A percentile compares a stretch with the other conserved stretches of the same genome.
Evolutionary conservation across 495 filamentous ascomycete species (phyloP).

Genomic region (Neurospora terricola): DNA sequence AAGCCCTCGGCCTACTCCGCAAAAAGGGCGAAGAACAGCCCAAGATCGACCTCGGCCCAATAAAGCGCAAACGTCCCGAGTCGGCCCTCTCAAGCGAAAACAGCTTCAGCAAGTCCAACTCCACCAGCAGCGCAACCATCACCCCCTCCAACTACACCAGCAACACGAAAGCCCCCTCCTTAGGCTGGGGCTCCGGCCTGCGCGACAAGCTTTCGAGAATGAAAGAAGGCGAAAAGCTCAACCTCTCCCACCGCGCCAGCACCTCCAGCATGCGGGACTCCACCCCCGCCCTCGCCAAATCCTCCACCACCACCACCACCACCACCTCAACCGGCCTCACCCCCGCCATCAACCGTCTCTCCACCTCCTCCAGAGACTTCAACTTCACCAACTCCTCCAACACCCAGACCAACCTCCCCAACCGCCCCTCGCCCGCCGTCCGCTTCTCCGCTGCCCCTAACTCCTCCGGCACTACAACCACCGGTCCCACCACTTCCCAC

Average conservation of each 20-base stretch:
- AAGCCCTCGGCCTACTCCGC: conserved; percentile 45
- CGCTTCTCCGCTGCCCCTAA: neutral
- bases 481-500: neutral
- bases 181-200: conserved; percentile 42
- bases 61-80: conserved; percentile 55
- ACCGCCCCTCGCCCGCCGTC: neutral
- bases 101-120: conserved; percentile 2
- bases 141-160: neutral
- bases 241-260: conserved; percentile 19
- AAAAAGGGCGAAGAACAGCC: conserved; percentile 38
- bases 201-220: conserved; percentile 39
- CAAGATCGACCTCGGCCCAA: conserved; percentile 57
- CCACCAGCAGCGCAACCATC: conserved; percentile 8
- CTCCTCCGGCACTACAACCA: neutral
- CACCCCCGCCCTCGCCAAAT: neutral
- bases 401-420: neutral
- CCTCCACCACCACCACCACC: conserved; percentile 3
- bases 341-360: neutral
- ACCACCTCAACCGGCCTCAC: conserved; percentile 11
- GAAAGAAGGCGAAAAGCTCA: conserved; percentile 42
- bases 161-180: conserved; percentile 7
- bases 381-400: conserved; percentile 1
- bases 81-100: conserved; percentile 21
- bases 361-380: neutral
- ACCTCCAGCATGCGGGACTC: neutral